phyloP scores from a whole-genome alignment of 768 basidiomycete species.

The Clitopilus hobsonii region DNA sequence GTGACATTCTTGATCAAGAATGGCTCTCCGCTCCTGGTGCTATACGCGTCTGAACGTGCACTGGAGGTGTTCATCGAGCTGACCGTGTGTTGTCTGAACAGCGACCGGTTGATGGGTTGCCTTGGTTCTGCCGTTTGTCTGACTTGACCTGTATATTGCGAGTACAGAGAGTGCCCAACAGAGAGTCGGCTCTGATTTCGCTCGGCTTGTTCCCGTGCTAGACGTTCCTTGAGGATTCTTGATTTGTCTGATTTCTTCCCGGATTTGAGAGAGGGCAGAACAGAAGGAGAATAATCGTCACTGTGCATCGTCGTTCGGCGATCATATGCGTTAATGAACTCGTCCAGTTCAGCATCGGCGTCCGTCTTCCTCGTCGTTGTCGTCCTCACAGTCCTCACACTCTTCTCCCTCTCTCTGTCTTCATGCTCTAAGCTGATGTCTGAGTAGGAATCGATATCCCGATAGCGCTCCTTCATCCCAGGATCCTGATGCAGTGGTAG shows the following conservation, averaged over 20 bases:
- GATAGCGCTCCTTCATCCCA: not conserved
- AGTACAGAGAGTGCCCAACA: slow-evolving; percentile 51
- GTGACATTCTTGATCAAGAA: not conserved
- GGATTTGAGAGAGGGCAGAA: slow-evolving; percentile 31
- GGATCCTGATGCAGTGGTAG: slow-evolving; percentile 13
- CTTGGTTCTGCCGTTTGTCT: slow-evolving; percentile 64
- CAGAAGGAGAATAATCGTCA: slow-evolving; percentile 36
- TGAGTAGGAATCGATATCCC: not conserved
- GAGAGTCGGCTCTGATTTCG: slow-evolving; percentile 27
- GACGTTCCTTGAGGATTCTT: slow-evolving; percentile 3
- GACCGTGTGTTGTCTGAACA: slow-evolving; percentile 44
- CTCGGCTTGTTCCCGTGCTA: slow-evolving; percentile 11
- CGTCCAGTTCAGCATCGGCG: slow-evolving; percentile 47
- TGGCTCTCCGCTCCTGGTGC: not conserved
- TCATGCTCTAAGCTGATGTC: no score
- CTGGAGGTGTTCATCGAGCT: slow-evolving; percentile 28
- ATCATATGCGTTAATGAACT: slow-evolving; percentile 45
- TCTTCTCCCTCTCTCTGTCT: slow-evolving; percentile 38
- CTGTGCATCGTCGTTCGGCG: slow-evolving; percentile 19
- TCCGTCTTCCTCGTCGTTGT: slow-evolving; percentile 36
- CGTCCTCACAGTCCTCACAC: slow-evolving; percentile 33
- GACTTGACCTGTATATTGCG: slow-evolving; percentile 62
- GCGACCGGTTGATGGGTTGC: slow-evolving; percentile 57
- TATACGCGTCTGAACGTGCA: not conserved
- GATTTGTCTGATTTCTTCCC: slow-evolving; percentile 13